A percentile compares a stretch with the other conserved stretches of the same genome.
These are phyloP conservation scores for Saturnispora gosingensis DNA, from an alignment of 805 yeast genomes.

Conservation along the genomic window DNA sequence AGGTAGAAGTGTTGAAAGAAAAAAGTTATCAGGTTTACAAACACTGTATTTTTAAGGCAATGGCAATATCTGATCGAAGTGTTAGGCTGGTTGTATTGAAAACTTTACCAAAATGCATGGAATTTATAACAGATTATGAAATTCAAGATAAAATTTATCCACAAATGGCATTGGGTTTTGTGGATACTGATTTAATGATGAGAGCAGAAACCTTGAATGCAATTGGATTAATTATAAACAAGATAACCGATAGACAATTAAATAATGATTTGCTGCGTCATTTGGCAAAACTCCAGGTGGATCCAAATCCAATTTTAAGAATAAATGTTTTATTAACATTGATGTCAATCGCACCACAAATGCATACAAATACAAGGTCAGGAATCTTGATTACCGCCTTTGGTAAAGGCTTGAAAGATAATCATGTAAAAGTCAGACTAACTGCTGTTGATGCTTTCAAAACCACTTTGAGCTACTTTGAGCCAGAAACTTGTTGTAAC, in stretches of 20 bases:
- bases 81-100: constrained; percentile 64
- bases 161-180: constrained; percentile 67
- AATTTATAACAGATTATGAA: constrained; percentile 44
- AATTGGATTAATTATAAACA: constrained; percentile 44
- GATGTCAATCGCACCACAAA: constrained; percentile 50
- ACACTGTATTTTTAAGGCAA: constrained; percentile 58
- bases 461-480: constrained; percentile 52
- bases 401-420: constrained; percentile 72
- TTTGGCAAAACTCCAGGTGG: constrained; percentile 75
- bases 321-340: constrained; percentile 67
- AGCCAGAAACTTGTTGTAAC: constrained; percentile 67
- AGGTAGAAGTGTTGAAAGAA: constrained; percentile 21
- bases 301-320: constrained; percentile 65
- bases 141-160: constrained; percentile 63
- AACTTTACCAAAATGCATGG: constrained; percentile 46
- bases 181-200: constrained; percentile 74
- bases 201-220: constrained; percentile 74
- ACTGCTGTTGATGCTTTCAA: constrained; percentile 72
- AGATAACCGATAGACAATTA: constrained; percentile 66
- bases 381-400: constrained; percentile 82
- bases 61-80: constrained; percentile 62
- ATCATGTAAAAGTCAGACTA: constrained; percentile 62
- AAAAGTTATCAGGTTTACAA: constrained; percentile 29
- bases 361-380: constrained; percentile 48
- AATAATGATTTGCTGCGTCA: constrained; percentile 77